phyloP scores from a whole-genome alignment of 2,329 filamentous ascomycete species.

The Hymenoscyphus albidus region DNA sequence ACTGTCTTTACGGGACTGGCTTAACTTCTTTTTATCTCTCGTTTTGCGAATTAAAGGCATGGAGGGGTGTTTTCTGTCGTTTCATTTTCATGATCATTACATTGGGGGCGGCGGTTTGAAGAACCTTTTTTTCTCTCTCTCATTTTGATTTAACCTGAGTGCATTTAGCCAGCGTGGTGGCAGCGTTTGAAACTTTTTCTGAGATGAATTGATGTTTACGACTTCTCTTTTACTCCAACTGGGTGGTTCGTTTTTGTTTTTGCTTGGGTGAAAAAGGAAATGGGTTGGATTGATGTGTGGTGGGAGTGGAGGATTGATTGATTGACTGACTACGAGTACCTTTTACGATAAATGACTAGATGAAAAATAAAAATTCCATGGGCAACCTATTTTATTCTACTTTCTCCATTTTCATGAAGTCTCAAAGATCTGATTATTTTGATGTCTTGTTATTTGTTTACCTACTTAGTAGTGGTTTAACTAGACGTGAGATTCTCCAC shows the following conservation, averaged over 20 bases:
- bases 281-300: not conserved
- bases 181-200: constrained; percentile 17
- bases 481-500: not conserved
- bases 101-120: constrained; percentile 6
- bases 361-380: constrained; percentile 10
- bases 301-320: not conserved
- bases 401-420: not conserved
- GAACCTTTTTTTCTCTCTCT: constrained; percentile 5
- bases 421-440: too few species aligned
- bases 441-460: not conserved
- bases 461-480: not conserved
- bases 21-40: constrained; percentile 7
- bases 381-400: constrained; percentile 4
- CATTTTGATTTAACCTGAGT: constrained; percentile 13
- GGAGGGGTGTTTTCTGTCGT: constrained; percentile 5
- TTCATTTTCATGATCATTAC: constrained; percentile 1
- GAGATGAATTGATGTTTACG: constrained; percentile 17
- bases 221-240: constrained; percentile 17
- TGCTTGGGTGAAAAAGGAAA: constrained; percentile 4
- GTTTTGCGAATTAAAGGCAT: not conserved
- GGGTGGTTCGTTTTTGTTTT: constrained; percentile 5
- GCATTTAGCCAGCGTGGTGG: constrained; percentile 35
- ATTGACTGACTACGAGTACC: not conserved
- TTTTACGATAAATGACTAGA: constrained; percentile 7
- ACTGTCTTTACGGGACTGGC: constrained; percentile 31